These are phyloP conservation scores for Geotrichum carabidarum DNA, from an alignment of 1,139 yeast species.

Conservation along the genomic window DNA sequence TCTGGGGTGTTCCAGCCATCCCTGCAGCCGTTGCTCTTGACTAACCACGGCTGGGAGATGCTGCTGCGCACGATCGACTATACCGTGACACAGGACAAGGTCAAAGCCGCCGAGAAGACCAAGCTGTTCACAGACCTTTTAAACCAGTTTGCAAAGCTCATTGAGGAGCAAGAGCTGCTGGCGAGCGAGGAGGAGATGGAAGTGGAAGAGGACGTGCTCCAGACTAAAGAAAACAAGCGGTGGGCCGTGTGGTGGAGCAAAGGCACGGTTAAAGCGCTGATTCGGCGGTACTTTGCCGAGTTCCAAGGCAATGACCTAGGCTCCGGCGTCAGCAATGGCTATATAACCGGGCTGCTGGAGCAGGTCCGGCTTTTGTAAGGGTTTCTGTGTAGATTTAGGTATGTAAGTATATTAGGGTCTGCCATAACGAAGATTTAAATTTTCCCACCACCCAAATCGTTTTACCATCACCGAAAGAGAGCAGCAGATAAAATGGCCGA, in stretches of 20 bases:
- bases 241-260: slow-evolving; percentile 21
- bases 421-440: neutral
- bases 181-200: slow-evolving; percentile 11
- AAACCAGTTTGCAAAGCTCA: neutral
- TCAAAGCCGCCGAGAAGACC: slow-evolving; percentile 4
- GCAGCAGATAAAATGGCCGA: slow-evolving; percentile 31
- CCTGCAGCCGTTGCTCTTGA: slow-evolving; percentile 18
- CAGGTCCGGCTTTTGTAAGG: neutral
- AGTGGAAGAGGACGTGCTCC: slow-evolving; percentile 10
- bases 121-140: slow-evolving; percentile 15
- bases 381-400: neutral
- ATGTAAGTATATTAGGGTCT: neutral
- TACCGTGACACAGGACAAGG: neutral
- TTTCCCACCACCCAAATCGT: slow-evolving; percentile 1
- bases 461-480: neutral
- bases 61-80: slow-evolving; percentile 20
- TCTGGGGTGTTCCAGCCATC: slow-evolving; percentile 16
- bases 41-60: slow-evolving; percentile 29
- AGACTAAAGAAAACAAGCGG: slow-evolving; percentile 11
- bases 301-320: neutral
- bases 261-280: slow-evolving; percentile 13
- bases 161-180: slow-evolving; percentile 22
- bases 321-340: neutral
- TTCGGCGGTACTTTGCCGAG: slow-evolving; percentile 10
- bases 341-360: neutral